A percentile compares a stretch with the other conserved stretches of the same genome.
Evolutionary conservation across 2,329 filamentous ascomycete species (phyloP).

Genomic region (Xylaria sp.): DNA sequence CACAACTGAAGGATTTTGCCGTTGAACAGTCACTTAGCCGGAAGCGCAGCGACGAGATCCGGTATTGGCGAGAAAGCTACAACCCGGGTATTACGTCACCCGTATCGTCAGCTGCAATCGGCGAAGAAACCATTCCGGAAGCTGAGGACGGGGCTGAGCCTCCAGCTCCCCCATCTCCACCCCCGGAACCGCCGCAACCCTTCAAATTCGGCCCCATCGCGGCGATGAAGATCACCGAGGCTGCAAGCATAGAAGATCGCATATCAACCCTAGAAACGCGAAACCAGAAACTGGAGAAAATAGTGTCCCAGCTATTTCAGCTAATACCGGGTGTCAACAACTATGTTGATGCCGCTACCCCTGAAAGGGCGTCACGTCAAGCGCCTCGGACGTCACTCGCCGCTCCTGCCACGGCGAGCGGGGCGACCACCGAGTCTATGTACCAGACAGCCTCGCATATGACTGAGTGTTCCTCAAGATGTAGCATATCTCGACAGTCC

Average conservation of each 20-base stretch:
- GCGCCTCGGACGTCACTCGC: constrained; percentile 30
- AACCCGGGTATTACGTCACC: constrained; percentile 55
- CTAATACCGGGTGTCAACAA: constrained; percentile 45
- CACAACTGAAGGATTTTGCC: constrained; percentile 51
- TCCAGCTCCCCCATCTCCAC: constrained; percentile 38
- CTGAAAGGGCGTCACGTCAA: constrained; percentile 32
- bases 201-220: constrained; percentile 57
- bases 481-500: constrained; percentile 45
- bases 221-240: constrained; percentile 61
- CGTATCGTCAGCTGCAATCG: constrained; percentile 50
- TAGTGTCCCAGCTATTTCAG: constrained; percentile 54
- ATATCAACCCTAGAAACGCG: constrained; percentile 55
- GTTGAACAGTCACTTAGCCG: constrained; percentile 42
- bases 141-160: constrained; percentile 35
- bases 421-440: constrained; percentile 36
- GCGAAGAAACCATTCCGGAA: constrained; percentile 33
- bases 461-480: constrained; percentile 32
- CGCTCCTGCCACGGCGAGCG: constrained; percentile 31
- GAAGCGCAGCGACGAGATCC: constrained; percentile 65
- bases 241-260: constrained; percentile 56
- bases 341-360: constrained; percentile 34
- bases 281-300: constrained; percentile 56
- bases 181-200: constrained; percentile 49
- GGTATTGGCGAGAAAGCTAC: constrained; percentile 66
- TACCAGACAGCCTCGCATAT: constrained; percentile 34